Conservation (phyloP, 2,329 filamentous ascomycete species). For the Falciphora oryzae region DNA sequence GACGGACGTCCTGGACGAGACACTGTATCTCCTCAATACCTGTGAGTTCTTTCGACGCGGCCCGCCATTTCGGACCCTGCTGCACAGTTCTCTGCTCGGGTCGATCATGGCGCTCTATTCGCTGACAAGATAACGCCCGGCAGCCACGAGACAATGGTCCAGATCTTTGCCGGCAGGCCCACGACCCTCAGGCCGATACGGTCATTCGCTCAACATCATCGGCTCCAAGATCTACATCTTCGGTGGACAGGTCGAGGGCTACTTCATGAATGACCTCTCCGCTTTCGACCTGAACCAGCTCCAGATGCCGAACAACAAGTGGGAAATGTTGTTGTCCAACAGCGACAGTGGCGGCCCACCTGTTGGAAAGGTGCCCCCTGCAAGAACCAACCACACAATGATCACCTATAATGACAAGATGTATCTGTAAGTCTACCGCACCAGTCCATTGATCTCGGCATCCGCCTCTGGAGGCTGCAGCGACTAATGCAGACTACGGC, state of each 20-base stretch:
- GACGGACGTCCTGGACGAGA: constrained; percentile 85
- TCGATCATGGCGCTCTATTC: not conserved
- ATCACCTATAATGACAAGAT: constrained; percentile 90
- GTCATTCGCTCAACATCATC: constrained; percentile 92
- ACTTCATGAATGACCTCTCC: constrained; percentile 95
- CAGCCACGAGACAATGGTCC: constrained; percentile 97
- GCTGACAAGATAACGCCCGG: constrained; percentile 16
- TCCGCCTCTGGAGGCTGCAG: constrained; percentile 10
- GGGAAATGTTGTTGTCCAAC: constrained; percentile 86
- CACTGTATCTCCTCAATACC: constrained; percentile 92
- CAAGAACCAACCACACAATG: constrained; percentile 90
- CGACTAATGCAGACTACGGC: constrained; percentile 5
- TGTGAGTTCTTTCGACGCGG: constrained; percentile 50
- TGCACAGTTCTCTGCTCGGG: not conserved
- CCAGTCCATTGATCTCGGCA: too few relatives aligned
- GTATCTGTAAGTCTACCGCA: constrained; percentile 65
- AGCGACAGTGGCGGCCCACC: constrained; percentile 55
- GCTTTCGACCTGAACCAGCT: constrained; percentile 95
- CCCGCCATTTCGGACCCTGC: too few relatives aligned
- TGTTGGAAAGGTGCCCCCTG: constrained; percentile 68
- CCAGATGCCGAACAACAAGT: constrained; percentile 83
- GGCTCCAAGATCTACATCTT: constrained; percentile 98
- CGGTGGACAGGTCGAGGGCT: constrained; percentile 93
- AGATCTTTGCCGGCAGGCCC: constrained; percentile 82
- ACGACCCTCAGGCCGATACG: constrained; percentile 84